Evolutionary conservation across 73 alveolate species (phyloP), one percentile per base, ranked within the genome.

Genomic region (Paramecium sexaurelia): DNA sequence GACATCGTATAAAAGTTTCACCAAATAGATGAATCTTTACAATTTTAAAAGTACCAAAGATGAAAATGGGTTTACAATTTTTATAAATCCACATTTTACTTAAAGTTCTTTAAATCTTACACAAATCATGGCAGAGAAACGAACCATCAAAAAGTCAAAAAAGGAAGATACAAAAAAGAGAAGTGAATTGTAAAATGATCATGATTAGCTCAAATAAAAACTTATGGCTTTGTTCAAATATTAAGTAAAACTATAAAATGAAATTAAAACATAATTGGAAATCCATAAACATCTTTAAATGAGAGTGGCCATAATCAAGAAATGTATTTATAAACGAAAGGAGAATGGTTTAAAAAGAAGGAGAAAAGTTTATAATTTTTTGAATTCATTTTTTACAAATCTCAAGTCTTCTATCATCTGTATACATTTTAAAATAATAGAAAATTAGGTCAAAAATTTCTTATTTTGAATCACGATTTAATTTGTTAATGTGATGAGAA

Each of bases 1-100:
- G 33, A 22, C 68, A 41, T 29, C 75, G 39, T 78, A 41, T 43
- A 78, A 45, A 47, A 78, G 90, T 15, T 78, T 78, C 27, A 78
- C 90, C 19, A 78, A 78, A 45, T 43, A 78, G 36, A 39, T 78
- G 90, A 78, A 78, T 13, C 73, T 78, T 24, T 78, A 78, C 15
- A 41, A 78, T 45, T 78, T 78, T 78, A 78, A 78, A 11, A 78
- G 75, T 78, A 41, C 75, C n/a, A 78, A 78, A 24, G 73, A 78
- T 78, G 90, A 78, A 43, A 43, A 40, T 78, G 90, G 90, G 11
- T 24, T 10, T 39, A 40, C 90, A 1, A 15, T 78, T 8, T 78
- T 78, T 39, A 22, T 26, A 41, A 78, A 78, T 78, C 75, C 68
- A 9, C 40, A 78, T 78, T 51, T 78, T 78, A 78, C 61, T 9